Percentiles rank a stretch among this genome's conserved stretches.
Evolutionary conservation across 805 yeast species (phyloP).

Genomic region (Saturnispora silvae): DNA sequence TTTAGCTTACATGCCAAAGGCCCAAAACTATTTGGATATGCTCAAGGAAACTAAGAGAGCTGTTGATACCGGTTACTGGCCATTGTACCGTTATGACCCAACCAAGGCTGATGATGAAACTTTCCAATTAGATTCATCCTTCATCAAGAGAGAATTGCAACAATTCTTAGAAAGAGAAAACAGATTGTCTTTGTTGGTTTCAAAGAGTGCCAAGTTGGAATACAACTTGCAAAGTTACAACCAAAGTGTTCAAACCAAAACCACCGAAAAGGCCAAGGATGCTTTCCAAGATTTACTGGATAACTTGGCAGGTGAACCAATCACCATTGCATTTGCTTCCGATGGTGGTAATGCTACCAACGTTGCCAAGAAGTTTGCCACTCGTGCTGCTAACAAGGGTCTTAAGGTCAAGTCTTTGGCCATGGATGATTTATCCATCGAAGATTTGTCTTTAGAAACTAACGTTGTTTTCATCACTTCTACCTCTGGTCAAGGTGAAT

Average conservation of each 20-base stretch:
- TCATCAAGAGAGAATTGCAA: slow-evolving; percentile 63
- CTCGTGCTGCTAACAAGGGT: slow-evolving; percentile 74
- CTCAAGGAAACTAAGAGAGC: slow-evolving; percentile 81
- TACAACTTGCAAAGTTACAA: slow-evolving; percentile 64
- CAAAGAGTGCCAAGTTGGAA: slow-evolving; percentile 62
- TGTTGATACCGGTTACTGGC: slow-evolving; percentile 95
- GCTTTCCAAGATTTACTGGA: slow-evolving; percentile 72
- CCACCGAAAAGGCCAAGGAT: slow-evolving; percentile 48
- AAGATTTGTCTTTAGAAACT: slow-evolving; percentile 61
- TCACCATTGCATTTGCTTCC: slow-evolving; percentile 77
- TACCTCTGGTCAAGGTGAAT: slow-evolving; percentile 82
- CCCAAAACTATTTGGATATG: slow-evolving; percentile 51
- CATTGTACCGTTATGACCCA: slow-evolving; percentile 82
- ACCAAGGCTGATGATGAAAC: slow-evolving; percentile 33
- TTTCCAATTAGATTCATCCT: slow-evolving; percentile 79
- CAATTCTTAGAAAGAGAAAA: slow-evolving; percentile 85
- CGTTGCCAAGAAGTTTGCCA: slow-evolving; percentile 66
- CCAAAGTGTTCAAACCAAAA: slow-evolving; percentile 46
- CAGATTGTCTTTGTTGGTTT: slow-evolving; percentile 65
- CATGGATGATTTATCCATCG: slow-evolving; percentile 63
- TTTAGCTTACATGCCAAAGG: slow-evolving; percentile 82
- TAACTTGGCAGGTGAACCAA: slow-evolving; percentile 86
- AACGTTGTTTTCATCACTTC: slow-evolving; percentile 61
- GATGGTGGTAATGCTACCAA: slow-evolving; percentile 86
- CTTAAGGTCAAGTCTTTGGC: slow-evolving; percentile 54